Evolutionary conservation across 768 basidiomycete species (phyloP), one percentile per base, ranked within the genome.

Genomic region (Leccinellum luteum): DNA sequence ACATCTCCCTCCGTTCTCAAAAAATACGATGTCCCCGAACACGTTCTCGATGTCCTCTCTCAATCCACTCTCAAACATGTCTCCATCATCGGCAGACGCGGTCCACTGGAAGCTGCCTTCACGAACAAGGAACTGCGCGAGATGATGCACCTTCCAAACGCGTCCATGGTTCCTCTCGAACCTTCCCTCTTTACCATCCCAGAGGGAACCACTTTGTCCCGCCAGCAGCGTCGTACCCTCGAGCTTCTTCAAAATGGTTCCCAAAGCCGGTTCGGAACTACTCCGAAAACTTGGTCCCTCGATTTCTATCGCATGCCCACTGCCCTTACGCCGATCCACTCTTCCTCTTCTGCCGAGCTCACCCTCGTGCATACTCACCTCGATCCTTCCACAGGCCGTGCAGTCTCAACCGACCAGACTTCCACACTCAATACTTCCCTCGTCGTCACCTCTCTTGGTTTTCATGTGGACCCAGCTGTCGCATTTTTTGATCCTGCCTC

Each of bases 51-150:
- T 1, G 80, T 86, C 12, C 80, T 98, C 12, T 70, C 74, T 0
- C 73, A 75, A 7, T 90, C 87, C 9, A 60, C 75, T 14, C 83
- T 98, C 31, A 77, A 80, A 64, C 88, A 89, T 56, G 86, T 99
- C 43, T 86, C 87, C 14, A 90, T 95, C 49, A 78, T 97, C 25
- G 95, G 85, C 1, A 79, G 96, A 48, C 82, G 96, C 13, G 95
- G 96, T 0, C 93, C 93, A 0, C 80, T 87, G 7, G 89, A 98
- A 68, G 93, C 90, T 2, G 87, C 92, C 0, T 96, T 94, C 67
- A 94, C 94, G 4, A 85, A 88, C 32, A 98, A 98, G 71, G 96
- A 99, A 72, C 79, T 97, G 4, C 79, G 96, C 23, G 96, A 98
- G 74, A 81, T 98, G 78, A 81, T 83, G 62, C 67, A 65, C 14